phyloP scores from a whole-genome alignment of 2,329 filamentous ascomycete genomes.

The Fusarium odoratissimum region DNA sequence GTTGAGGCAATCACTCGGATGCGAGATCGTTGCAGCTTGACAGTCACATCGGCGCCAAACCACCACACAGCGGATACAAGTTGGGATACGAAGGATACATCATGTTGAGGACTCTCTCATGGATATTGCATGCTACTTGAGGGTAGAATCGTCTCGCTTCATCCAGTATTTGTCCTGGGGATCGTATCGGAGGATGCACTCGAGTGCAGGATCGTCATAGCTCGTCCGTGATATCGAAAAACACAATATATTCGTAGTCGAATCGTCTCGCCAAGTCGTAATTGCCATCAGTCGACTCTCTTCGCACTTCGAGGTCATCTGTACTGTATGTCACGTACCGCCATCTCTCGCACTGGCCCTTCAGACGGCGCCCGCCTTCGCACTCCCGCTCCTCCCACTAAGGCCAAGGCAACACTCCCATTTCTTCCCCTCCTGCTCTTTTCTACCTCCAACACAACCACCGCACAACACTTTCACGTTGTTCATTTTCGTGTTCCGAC shows the following conservation, averaged over 20 bases:
- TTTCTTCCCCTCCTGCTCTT: neutral
- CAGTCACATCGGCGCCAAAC: neutral
- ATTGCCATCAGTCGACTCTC: fast-evolving
- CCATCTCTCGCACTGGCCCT: neutral
- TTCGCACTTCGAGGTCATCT: neutral
- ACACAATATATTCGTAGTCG: neutral
- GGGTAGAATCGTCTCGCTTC: neutral
- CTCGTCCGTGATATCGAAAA: neutral
- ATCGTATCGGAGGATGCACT: neutral
- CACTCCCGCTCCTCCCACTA: neutral
- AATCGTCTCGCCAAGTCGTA: neutral
- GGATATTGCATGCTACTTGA: fast-evolving
- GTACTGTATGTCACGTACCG: too few species aligned
- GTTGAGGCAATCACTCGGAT: neutral
- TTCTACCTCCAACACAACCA: neutral
- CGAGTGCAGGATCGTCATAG: neutral
- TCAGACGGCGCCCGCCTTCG: neutral
- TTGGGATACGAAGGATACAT: neutral
- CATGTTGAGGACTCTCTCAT: too few species aligned
- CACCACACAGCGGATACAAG: neutral
- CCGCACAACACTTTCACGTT: neutral
- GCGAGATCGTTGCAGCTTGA: neutral
- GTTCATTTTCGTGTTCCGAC: neutral
- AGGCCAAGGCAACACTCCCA: neutral
- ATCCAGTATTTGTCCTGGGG: neutral